phyloP scores from a whole-genome alignment of 495 filamentous ascomycete genomes.

The Polyplosphaeria fusca region DNA sequence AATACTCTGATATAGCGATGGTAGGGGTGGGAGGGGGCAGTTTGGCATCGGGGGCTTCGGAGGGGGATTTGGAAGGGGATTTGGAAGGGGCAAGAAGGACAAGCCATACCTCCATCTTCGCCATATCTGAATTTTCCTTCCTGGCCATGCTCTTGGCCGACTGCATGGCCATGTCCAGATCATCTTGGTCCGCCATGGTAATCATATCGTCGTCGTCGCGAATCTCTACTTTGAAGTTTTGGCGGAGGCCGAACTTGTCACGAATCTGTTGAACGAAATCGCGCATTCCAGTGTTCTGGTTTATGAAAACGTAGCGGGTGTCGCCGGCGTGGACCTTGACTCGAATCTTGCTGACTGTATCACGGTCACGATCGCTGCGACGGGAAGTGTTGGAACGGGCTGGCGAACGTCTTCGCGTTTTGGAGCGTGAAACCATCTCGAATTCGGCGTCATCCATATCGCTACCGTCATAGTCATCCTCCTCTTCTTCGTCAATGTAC shows the following conservation, averaged over 20 bases:
- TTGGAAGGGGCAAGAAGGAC: constrained; percentile 9
- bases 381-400: constrained; percentile 34
- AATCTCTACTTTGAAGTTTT: constrained; percentile 77
- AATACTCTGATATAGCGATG: constrained; percentile 12
- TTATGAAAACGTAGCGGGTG: constrained; percentile 90
- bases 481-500: constrained; percentile 55
- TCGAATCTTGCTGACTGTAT: constrained; percentile 56
- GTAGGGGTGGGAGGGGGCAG: constrained; percentile 10
- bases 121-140: constrained; percentile 75
- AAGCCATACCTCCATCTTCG: constrained; percentile 86
- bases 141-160: constrained; percentile 63
- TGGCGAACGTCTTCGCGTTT: constrained; percentile 29
- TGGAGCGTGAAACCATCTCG: constrained; percentile 63
- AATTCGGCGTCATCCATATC: constrained; percentile 73
- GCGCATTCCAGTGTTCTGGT: constrained; percentile 63
- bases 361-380: constrained; percentile 33
- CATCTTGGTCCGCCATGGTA: constrained; percentile 94
- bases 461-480: constrained; percentile 59
- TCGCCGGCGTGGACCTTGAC: constrained; percentile 91
- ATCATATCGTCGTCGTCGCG: constrained; percentile 89
- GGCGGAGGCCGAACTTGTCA: constrained; percentile 75
- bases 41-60: neutral
- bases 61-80: neutral
- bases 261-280: constrained; percentile 74
- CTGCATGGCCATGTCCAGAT: constrained; percentile 80